phyloP scores from a whole-genome alignment of 1,139 yeast species.

The Nematodospora anomalae region DNA sequence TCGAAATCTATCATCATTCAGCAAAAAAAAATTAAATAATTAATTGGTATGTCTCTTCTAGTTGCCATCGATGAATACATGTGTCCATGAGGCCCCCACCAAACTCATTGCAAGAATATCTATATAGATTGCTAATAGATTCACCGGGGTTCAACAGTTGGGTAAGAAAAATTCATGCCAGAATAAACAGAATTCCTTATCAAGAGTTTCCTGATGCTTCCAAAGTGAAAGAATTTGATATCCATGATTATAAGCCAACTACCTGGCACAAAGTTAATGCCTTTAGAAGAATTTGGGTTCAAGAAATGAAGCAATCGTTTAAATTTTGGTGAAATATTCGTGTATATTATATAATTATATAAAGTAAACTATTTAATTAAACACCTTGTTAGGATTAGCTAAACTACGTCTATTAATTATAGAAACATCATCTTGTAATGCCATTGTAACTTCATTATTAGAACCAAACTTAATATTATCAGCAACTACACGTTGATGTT shows the following conservation, averaged over 20 bases:
- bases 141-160: slow-evolving; percentile 68
- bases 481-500: slow-evolving; percentile 63
- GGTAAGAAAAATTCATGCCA: slow-evolving; percentile 65
- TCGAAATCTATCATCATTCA: no score
- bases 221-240: slow-evolving; percentile 19
- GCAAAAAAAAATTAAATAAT: not conserved
- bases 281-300: slow-evolving; percentile 58
- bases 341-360: slow-evolving; percentile 2
- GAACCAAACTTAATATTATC: slow-evolving; percentile 79
- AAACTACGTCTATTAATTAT: slow-evolving; percentile 61
- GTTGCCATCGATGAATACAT: not conserved
- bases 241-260: slow-evolving; percentile 47
- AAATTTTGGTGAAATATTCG: slow-evolving; percentile 34
- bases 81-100: slow-evolving; percentile 28
- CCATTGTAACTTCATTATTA: slow-evolving; percentile 66
- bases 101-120: slow-evolving; percentile 46
- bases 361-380: slow-evolving; percentile 5
- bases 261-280: slow-evolving; percentile 58
- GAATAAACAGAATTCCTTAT: slow-evolving; percentile 58
- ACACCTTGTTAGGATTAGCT: slow-evolving; percentile 45
- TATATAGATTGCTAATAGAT: slow-evolving; percentile 49
- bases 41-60: not conserved
- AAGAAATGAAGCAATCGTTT: slow-evolving; percentile 59
- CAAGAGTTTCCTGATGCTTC: slow-evolving; percentile 17
- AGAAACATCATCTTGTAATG: slow-evolving; percentile 70